These are phyloP conservation scores for Nannochloropsis granulata DNA, from an alignment of 108 stramenopile genomes.

Conservation along the genomic window DNA sequence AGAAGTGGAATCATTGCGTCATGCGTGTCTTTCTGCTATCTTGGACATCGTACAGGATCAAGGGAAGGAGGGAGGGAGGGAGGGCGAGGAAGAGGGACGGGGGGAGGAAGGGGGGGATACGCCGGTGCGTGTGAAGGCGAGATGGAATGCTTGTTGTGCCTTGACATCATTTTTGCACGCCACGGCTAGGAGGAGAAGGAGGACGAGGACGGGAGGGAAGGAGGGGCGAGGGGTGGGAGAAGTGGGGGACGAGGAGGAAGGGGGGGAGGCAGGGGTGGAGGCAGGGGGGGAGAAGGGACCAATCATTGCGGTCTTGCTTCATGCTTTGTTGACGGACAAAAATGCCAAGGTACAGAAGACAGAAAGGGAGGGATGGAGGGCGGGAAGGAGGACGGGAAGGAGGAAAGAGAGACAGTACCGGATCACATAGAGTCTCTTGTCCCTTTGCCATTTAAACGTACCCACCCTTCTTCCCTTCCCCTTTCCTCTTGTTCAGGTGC, in stretches of 20 bases:
- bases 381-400: neutral
- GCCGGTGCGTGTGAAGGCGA: neutral
- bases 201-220: neutral
- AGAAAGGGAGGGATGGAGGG: neutral
- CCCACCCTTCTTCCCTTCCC: neutral
- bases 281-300: slow-evolving; percentile 57
- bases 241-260: neutral
- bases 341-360: neutral
- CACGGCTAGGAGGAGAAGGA: neutral
- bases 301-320: neutral
- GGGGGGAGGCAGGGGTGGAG: neutral
- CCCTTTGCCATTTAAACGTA: too few relatives aligned
- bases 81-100: neutral
- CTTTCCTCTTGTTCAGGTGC: neutral
- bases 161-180: too few relatives aligned
- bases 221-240: neutral
- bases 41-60: too few relatives aligned
- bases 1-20: slow-evolving; percentile 18
- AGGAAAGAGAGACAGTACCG: neutral
- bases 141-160: neutral
- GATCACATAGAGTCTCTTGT: neutral
- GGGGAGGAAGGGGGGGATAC: neutral
- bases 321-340: neutral
- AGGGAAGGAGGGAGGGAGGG: slow-evolving; percentile 32
- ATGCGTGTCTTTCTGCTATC: too few relatives aligned